These are phyloP conservation scores for Diaporthe sp. DNA, from an alignment of 2,329 filamentous ascomycete species.

Conservation along the genomic window DNA sequence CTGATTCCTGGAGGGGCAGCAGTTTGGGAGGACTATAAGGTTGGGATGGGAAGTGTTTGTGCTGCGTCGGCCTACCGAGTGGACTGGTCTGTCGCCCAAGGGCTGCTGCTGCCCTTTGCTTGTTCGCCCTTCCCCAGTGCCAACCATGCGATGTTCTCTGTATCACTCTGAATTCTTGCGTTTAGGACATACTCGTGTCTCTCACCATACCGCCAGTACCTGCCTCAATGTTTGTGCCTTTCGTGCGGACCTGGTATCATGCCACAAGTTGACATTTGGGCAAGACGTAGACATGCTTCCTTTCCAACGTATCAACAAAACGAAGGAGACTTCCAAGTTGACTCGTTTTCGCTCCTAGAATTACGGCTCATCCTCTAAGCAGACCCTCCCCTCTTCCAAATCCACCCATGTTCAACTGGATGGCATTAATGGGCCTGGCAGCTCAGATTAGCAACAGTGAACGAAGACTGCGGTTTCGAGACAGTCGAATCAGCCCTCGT, in stretches of 20 bases:
- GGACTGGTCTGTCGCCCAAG: background rate
- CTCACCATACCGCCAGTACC: background rate
- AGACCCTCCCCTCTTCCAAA: background rate
- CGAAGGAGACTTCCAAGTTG: no score
- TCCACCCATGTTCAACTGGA: background rate
- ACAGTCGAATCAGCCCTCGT: background rate
- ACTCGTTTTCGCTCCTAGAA: no score
- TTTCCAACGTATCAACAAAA: no score
- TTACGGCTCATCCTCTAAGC: background rate
- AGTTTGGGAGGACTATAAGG: no score
- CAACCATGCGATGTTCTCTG: background rate
- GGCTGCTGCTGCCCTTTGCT: background rate
- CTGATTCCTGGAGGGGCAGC: background rate
- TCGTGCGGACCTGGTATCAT: background rate
- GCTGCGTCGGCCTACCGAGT: background rate
- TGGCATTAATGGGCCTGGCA: background rate
- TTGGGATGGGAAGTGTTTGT: background rate
- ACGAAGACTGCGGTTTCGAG: no score
- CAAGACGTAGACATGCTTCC: no score
- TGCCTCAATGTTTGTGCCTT: background rate
- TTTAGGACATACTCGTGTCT: background rate
- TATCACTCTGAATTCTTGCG: background rate
- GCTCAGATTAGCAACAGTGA: background rate
- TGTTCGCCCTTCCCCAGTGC: background rate
- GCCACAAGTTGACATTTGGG: background rate